Evolutionary conservation across 192 early-diverging fungal species (phyloP).

Genomic region (Backusella mclennaniae): DNA sequence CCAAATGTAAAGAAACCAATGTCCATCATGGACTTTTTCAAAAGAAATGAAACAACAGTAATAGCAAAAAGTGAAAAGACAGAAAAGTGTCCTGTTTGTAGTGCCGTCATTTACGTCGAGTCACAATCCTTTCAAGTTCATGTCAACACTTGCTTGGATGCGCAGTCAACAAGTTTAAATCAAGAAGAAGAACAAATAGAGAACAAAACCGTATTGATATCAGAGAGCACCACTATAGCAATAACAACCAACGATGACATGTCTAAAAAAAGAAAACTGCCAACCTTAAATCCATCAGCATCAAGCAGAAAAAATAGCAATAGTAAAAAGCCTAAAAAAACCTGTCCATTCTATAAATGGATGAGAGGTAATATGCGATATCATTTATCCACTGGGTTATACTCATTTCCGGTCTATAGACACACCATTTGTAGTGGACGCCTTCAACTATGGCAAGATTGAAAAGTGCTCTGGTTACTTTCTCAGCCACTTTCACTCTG

Average conservation of each 20-base stretch:
- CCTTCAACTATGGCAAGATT: slow-evolving; percentile 82
- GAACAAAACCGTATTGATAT: not conserved
- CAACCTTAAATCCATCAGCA: not conserved
- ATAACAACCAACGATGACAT: not conserved
- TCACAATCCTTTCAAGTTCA: slow-evolving; percentile 3
- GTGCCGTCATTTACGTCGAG: not conserved
- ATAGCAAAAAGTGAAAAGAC: not conserved
- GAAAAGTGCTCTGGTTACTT: slow-evolving; percentile 79
- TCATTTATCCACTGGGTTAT: no score
- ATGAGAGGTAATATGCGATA: not conserved
- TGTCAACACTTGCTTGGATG: slow-evolving; percentile 16
- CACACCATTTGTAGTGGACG: slow-evolving; percentile 87
- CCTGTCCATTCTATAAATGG: slow-evolving; percentile 13
- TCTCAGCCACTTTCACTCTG: slow-evolving; percentile 90
- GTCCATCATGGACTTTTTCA: slow-evolving; percentile 4
- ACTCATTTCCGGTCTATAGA: slow-evolving; percentile 9
- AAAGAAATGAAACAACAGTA: not conserved
- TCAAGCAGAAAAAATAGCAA: not conserved
- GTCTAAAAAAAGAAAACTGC: not conserved
- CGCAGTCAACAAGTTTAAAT: not conserved
- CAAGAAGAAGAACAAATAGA: not conserved
- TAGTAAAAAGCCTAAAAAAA: not conserved
- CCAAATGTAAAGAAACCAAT: not conserved
- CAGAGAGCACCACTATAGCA: not conserved
- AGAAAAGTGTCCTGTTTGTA: slow-evolving; percentile 7